Evolutionary conservation across 176 grass and related monocot species (phyloP), one percentile per base, ranked within the genome.

Genomic region (Poa annua): DNA sequence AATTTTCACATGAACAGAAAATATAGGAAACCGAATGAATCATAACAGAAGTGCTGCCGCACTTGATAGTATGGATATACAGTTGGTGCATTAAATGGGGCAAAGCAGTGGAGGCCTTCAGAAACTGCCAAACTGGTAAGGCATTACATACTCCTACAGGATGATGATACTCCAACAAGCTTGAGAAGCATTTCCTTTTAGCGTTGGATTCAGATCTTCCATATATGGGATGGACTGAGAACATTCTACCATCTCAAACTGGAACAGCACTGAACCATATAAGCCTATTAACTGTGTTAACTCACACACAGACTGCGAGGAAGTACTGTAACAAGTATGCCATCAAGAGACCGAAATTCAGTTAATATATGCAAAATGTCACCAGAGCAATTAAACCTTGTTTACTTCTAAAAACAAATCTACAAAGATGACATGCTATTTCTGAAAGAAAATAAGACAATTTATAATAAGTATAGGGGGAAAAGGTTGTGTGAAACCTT

Each of bases 341-440:
- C 38, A 57, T 70, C 63, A 84, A 41, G 63, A 69, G 69, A 75
- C 50, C 61, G 2, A 61, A 29, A 81, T 81, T 85, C 39, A 79
- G 73, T 53, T 63, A 25, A 11, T 21, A 53, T 71, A 81, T 72
- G 66, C 29, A 82, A 6, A 60, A 81, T 73, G 22, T 49, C 61
- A 32, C 51, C 49, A 35, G 68, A 63, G 61, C 29, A 70, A 20
- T 35, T 48, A 48, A 56, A 69, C 79, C 39, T 66, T 79, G 36
- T 48, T 53, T 39, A 74, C 66, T 82, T 74, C 16, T 65, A 35
- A 29, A 75, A 39, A 75, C 74, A 80, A 76, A 85, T 22, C 4
- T 71, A 52, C 20, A 65, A 65, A 53, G 44, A 76, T 81, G 33
- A 1, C 38, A 75, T 63, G 66, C 19, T 74, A 65, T 56, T 41